These are phyloP conservation scores for Puya raimondii DNA, from an alignment of 176 grass and related monocot species.

Conservation along the genomic window DNA sequence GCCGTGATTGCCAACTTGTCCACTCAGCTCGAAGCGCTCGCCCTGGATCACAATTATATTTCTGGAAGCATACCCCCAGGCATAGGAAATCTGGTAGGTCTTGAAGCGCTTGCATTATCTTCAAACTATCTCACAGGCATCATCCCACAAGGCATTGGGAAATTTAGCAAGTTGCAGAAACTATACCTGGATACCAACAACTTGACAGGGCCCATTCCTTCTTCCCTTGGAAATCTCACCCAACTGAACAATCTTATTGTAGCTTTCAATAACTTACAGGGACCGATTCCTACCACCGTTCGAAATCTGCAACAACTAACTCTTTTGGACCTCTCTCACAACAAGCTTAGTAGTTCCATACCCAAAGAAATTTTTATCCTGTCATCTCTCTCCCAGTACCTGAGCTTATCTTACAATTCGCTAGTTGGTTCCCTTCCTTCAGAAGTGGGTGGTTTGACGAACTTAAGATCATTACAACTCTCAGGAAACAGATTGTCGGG, in stretches of 20 bases:
- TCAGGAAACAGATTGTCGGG: slow-evolving; percentile 19
- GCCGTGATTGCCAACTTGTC: slow-evolving; percentile 29
- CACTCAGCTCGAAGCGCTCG: neutral
- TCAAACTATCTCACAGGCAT: slow-evolving; percentile 9
- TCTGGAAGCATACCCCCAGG: slow-evolving; percentile 16
- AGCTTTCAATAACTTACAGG: slow-evolving; percentile 23
- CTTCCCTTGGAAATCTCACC: slow-evolving; percentile 30
- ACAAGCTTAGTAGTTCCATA: slow-evolving; percentile 71
- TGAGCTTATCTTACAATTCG: slow-evolving; percentile 26
- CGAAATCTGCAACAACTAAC: slow-evolving; percentile 24
- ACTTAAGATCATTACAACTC: neutral
- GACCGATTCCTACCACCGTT: slow-evolving; percentile 18
- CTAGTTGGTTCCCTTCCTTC: slow-evolving; percentile 16
- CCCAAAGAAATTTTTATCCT: slow-evolving; percentile 26
- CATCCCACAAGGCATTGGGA: slow-evolving; percentile 20
- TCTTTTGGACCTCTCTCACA: slow-evolving; percentile 48
- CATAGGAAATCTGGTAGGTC: slow-evolving; percentile 27
- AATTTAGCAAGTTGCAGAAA: slow-evolving; percentile 15
- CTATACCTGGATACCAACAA: slow-evolving; percentile 11
- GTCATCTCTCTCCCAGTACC: slow-evolving; percentile 2
- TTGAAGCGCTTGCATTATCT: slow-evolving; percentile 12
- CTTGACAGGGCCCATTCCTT: slow-evolving; percentile 26
- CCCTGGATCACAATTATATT: slow-evolving; percentile 14
- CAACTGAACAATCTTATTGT: slow-evolving; percentile 18
- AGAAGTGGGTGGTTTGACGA: slow-evolving; percentile 12